Conservation (phyloP, 2,329 filamentous ascomycete species). For the Claviceps monticola region DNA sequence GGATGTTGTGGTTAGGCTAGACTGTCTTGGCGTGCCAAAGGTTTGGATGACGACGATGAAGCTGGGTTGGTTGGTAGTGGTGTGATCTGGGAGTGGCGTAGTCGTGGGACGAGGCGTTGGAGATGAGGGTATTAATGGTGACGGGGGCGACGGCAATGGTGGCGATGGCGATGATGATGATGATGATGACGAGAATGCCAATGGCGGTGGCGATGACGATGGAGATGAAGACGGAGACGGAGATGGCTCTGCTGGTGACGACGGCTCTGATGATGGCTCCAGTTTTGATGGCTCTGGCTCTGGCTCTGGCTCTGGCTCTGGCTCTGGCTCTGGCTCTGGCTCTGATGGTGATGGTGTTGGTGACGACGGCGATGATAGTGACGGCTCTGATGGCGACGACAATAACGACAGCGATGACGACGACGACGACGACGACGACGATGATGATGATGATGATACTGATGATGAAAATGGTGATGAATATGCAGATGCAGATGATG, state of each 20-base stretch:
- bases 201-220: not conserved
- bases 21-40: slow-evolving; percentile 12
- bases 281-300: too few relatives aligned
- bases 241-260: not conserved
- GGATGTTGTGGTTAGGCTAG: slow-evolving; percentile 4
- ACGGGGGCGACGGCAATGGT: not conserved
- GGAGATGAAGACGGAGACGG: not conserved
- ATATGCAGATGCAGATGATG: not conserved
- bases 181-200: not conserved
- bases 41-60: slow-evolving; percentile 14
- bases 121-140: not conserved
- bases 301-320: too few relatives aligned
- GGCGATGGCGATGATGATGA: not conserved
- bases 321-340: not conserved
- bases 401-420: not conserved
- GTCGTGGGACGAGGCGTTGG: not conserved
- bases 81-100: not conserved
- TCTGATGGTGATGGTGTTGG: not conserved
- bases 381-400: not conserved
- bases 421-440: not conserved
- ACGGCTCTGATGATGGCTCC: not conserved
- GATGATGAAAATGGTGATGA: not conserved
- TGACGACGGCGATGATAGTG: not conserved
- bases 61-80: slow-evolving; percentile 1
- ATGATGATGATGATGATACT: not conserved